Evolutionary conservation across 768 basidiomycete genomes (phyloP).

Genomic region (Phylloporus arenicola): DNA sequence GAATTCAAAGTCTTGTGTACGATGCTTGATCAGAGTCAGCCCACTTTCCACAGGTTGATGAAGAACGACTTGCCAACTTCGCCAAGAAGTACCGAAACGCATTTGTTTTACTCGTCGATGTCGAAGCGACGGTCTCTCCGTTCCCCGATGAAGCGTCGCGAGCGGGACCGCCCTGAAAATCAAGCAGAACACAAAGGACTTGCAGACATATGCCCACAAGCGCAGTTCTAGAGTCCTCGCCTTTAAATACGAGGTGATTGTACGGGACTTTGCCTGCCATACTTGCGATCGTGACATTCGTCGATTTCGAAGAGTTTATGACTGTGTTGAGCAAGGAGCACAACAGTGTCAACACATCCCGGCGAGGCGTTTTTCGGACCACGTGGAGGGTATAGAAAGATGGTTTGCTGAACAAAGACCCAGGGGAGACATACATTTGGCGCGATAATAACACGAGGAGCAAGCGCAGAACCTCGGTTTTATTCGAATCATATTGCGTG

Average conservation of each 20-base stretch:
- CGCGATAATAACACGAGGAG: slow-evolving; percentile 84
- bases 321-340: slow-evolving; percentile 92
- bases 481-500: slow-evolving; percentile 69
- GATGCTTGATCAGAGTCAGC: slow-evolving; percentile 53
- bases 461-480: slow-evolving; percentile 84
- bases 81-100: slow-evolving; percentile 89
- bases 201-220: slow-evolving; percentile 75
- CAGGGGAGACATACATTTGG: slow-evolving; percentile 79
- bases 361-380: slow-evolving; percentile 68
- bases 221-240: slow-evolving; percentile 71
- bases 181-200: slow-evolving; percentile 67
- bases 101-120: slow-evolving; percentile 68
- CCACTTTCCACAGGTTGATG: slow-evolving; percentile 2
- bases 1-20: slow-evolving; percentile 84
- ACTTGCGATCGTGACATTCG: slow-evolving; percentile 51
- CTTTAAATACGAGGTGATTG: slow-evolving; percentile 85
- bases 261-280: slow-evolving; percentile 81
- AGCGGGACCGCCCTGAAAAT: slow-evolving; percentile 76
- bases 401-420: slow-evolving; percentile 63
- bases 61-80: slow-evolving; percentile 54
- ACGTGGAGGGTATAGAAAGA: slow-evolving; percentile 75
- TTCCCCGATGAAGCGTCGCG: slow-evolving; percentile 43
- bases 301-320: slow-evolving; percentile 59
- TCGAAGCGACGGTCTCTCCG: slow-evolving; percentile 39
- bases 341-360: slow-evolving; percentile 83